A percentile compares a stretch with the other conserved stretches of the same genome.
phyloP scores from a whole-genome alignment of 1,284 basidiomycete genomes.

The Fomitopsis schrenkii region DNA sequence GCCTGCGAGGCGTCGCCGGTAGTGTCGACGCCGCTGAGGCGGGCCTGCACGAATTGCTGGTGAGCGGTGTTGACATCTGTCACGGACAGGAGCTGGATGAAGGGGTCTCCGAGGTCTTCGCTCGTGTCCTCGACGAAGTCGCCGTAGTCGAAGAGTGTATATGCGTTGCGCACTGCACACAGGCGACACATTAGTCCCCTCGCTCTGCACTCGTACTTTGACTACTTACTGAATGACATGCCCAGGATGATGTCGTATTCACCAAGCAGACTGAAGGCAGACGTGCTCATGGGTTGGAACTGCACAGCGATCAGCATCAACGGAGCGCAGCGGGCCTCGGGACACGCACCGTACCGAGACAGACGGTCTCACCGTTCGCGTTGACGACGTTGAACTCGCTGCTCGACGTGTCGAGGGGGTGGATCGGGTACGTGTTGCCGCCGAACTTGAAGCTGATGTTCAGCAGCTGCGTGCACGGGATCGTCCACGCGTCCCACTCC shows the following conservation, averaged over 20 bases:
- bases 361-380: conserved; percentile 54
- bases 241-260: conserved; percentile 80
- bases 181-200: background rate
- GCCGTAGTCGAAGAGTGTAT: conserved; percentile 58
- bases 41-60: conserved; percentile 46
- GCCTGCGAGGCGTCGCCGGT: conserved; percentile 33
- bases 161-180: conserved; percentile 62
- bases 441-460: conserved; percentile 71
- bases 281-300: conserved; percentile 77
- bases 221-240: conserved; percentile 68
- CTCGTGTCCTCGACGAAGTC: conserved; percentile 42
- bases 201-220: background rate
- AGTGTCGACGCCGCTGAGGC: conserved; percentile 47
- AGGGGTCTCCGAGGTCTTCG: conserved; percentile 40
- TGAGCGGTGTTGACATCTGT: conserved; percentile 37
- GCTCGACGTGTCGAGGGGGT: conserved; percentile 70
- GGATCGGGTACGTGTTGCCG: conserved; percentile 61
- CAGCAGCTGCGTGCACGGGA: conserved; percentile 70
- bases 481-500: conserved; percentile 56
- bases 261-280: conserved; percentile 70
- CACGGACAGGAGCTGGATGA: conserved; percentile 50
- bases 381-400: conserved; percentile 56
- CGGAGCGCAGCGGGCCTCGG: background rate
- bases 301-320: conserved; percentile 21
- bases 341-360: conserved; percentile 60